These are phyloP conservation scores for Colletotrichum sp. DNA, from an alignment of 2,329 filamentous ascomycete species.

Conservation along the genomic window DNA sequence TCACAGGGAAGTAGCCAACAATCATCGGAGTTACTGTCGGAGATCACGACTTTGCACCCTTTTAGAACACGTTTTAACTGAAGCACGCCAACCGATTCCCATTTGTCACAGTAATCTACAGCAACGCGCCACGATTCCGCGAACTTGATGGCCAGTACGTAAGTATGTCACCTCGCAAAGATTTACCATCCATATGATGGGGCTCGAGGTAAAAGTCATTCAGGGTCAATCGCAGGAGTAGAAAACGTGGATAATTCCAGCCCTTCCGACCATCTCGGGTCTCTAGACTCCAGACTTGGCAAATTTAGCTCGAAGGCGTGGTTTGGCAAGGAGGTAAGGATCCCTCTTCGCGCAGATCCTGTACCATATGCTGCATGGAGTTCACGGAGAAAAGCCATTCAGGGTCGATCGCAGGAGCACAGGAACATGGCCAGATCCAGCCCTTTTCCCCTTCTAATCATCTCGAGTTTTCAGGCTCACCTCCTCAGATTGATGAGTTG, in stretches of 20 bases:
- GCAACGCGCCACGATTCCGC: background rate
- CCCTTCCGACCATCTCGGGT: background rate
- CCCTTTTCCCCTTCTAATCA: background rate
- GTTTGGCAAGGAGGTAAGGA: background rate
- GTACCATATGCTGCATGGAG: background rate
- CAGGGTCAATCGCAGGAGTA: background rate
- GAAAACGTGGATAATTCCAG: background rate
- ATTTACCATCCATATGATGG: background rate
- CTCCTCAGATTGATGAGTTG: background rate
- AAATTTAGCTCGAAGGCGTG: background rate
- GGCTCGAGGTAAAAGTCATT: background rate
- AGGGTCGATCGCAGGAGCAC: background rate
- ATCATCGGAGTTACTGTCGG: background rate
- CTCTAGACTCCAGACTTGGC: fast-evolving
- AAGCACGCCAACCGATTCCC: background rate
- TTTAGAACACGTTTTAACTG: background rate
- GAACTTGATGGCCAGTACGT: background rate
- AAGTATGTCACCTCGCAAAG: too few relatives aligned
- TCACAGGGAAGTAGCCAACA: background rate
- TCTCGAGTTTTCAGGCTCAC: background rate
- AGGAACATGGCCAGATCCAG: background rate
- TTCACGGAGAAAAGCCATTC: background rate
- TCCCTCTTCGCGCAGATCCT: background rate
- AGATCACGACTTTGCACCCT: background rate
- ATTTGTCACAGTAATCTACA: background rate